Percentiles rank a stretch among this genome's conserved stretches.
Conservation (phyloP, 345 rosid species). For the Aquilaria yunnanensis region DNA sequence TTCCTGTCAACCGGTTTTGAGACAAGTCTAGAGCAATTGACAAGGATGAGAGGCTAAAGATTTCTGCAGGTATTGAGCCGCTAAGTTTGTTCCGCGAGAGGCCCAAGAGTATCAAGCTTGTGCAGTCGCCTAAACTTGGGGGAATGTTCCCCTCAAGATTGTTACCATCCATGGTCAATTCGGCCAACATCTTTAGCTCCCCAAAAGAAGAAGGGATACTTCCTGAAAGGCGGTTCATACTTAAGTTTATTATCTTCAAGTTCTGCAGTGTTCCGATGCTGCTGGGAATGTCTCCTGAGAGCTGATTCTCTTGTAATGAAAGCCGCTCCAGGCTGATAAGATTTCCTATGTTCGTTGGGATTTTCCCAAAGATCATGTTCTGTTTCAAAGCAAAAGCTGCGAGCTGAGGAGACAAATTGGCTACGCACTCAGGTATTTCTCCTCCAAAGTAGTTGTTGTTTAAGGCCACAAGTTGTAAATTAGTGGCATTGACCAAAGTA, state of each 20-base stretch:
- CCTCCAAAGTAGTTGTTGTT: constrained; percentile 8
- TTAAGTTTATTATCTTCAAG: not conserved
- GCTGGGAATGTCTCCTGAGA: constrained; percentile 9
- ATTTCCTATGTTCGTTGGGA: constrained; percentile 8
- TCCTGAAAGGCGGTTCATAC: constrained; percentile 13
- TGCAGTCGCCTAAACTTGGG: constrained; percentile 11
- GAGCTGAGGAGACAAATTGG: constrained; percentile 14
- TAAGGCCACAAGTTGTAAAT: not conserved
- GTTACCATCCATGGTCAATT: constrained; percentile 3
- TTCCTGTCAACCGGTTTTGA: constrained; percentile 9
- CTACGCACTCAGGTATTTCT: not conserved
- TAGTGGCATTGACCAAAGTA: constrained; percentile 12
- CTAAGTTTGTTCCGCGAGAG: constrained; percentile 5
- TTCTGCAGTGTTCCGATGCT: constrained; percentile 14
- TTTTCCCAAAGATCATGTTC: constrained; percentile 3
- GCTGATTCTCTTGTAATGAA: not conserved
- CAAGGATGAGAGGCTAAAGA: constrained; percentile 7
- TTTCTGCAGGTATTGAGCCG: constrained; percentile 12
- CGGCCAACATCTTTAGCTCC: not conserved
- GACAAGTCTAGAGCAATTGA: constrained; percentile 1
- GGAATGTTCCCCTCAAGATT: constrained; percentile 16
- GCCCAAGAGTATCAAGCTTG: not conserved
- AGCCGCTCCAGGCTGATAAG: constrained; percentile 2
- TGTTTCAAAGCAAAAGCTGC: not conserved
- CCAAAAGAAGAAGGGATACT: constrained; percentile 11